Conservation (phyloP, 2,329 filamentous ascomycete species). For the Monosporascus sp. region DNA sequence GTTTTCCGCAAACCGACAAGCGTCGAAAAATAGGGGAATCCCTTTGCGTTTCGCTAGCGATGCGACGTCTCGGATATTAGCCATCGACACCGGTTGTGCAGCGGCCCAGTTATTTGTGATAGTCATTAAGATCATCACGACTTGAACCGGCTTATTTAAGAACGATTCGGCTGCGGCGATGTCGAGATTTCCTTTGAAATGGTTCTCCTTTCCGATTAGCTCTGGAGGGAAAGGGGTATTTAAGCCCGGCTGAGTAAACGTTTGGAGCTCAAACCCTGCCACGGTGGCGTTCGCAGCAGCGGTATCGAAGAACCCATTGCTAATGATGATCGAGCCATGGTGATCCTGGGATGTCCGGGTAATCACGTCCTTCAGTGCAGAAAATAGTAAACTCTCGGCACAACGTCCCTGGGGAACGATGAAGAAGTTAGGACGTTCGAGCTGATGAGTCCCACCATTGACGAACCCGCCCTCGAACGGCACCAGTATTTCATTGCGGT, state of each 20-base stretch:
- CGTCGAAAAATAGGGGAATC: constrained; percentile 20
- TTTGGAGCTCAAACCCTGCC: constrained; percentile 13
- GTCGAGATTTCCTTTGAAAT: constrained; percentile 16
- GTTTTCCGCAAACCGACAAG: constrained; percentile 22
- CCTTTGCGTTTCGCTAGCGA: constrained; percentile 5
- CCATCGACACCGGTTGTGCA: constrained; percentile 20
- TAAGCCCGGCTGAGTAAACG: constrained; percentile 12
- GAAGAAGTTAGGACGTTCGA: constrained; percentile 17
- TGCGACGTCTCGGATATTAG: constrained; percentile 14
- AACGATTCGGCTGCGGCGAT: constrained; percentile 9
- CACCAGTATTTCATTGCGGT: constrained; percentile 7
- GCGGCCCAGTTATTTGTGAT: constrained; percentile 22
- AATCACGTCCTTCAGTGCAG: constrained; percentile 8
- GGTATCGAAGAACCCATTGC: constrained; percentile 21
- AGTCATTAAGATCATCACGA: constrained; percentile 16
- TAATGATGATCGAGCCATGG: constrained; percentile 5
- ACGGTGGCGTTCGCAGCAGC: constrained; percentile 13
- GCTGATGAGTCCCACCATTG: constrained; percentile 14
- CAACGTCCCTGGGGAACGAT: constrained; percentile 20
- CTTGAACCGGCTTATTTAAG: constrained; percentile 4
- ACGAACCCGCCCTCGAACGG: constrained; percentile 12
- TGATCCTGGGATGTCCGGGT: neutral
- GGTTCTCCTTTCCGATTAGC: constrained; percentile 8
- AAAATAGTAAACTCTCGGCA: constrained; percentile 18
- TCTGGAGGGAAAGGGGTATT: constrained; percentile 10